phyloP scores from a whole-genome alignment of 345 rosid genomes.

The Physaria fendleri region DNA sequence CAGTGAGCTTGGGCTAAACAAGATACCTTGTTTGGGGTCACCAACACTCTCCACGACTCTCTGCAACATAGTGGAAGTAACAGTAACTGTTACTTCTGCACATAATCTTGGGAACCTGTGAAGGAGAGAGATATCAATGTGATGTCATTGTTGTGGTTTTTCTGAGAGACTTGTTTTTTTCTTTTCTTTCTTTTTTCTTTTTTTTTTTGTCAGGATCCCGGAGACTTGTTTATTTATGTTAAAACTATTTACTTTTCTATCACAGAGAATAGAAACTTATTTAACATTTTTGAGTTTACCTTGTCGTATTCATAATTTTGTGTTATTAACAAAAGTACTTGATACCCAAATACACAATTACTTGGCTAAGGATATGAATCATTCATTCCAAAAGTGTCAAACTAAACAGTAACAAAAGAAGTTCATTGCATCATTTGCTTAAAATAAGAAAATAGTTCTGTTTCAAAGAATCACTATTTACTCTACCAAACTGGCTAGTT shows the following conservation, averaged over 20 bases:
- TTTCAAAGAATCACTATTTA: conserved; percentile 21
- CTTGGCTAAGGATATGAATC: neutral
- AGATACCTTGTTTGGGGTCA: conserved; percentile 55
- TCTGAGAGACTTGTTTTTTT: too few relatives aligned
- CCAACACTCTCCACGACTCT: conserved; percentile 44
- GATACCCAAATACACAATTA: too few relatives aligned
- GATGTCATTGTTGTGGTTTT: too few relatives aligned
- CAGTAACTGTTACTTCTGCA: neutral
- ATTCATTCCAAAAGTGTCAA: neutral
- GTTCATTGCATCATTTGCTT: neutral
- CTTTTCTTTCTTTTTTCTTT: too few relatives aligned
- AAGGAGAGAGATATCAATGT: too few relatives aligned
- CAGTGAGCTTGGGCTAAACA: conserved; percentile 61
- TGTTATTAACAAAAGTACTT: too few relatives aligned
- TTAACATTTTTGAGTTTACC: too few relatives aligned
- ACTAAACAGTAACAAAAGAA: neutral
- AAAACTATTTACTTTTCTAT: too few relatives aligned
- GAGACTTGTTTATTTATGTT: too few relatives aligned
- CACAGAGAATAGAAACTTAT: too few relatives aligned
- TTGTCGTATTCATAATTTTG: too few relatives aligned
- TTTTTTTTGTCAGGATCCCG: too few relatives aligned
- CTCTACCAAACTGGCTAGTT: conserved; percentile 38
- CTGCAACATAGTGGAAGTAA: conserved; percentile 34
- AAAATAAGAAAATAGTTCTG: conserved; percentile 9
- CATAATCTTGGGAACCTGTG: neutral